These are phyloP conservation scores for Eucalyptus lansdowneana DNA, from an alignment of 345 rosid species.

Conservation along the genomic window DNA sequence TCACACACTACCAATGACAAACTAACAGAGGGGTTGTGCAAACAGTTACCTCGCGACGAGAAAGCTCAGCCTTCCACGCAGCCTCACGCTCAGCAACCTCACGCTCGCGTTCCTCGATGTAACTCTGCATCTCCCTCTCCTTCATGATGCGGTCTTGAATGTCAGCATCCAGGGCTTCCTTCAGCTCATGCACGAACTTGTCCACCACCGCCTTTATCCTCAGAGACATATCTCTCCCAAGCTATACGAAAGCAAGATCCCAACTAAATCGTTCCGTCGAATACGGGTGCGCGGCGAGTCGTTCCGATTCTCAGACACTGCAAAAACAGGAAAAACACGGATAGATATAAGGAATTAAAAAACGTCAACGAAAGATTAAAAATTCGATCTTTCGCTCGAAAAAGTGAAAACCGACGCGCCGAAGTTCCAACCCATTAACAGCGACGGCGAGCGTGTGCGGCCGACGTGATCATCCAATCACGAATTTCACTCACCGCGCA, in stretches of 20 bases:
- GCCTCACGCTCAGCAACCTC: slow-evolving; percentile 98
- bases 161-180: slow-evolving; percentile 92
- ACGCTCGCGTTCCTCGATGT: slow-evolving; percentile 91
- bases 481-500: background rate
- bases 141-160: slow-evolving; percentile 95
- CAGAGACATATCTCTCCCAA: slow-evolving; percentile 44
- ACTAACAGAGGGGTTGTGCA: background rate
- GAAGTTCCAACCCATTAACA: background rate
- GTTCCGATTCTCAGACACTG: background rate
- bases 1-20: background rate
- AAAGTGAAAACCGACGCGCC: background rate
- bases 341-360: background rate
- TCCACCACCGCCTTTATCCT: slow-evolving; percentile 89
- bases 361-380: background rate
- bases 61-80: slow-evolving; percentile 98
- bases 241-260: background rate
- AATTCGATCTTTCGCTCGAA: background rate
- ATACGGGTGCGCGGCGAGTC: background rate
- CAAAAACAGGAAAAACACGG: background rate
- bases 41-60: slow-evolving; percentile 69
- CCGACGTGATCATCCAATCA: background rate
- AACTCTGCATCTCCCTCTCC: slow-evolving; percentile 99
- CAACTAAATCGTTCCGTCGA: background rate
- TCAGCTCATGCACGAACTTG: slow-evolving; percentile 91
- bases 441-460: background rate